A percentile compares a stretch with the other conserved stretches of the same genome.
These are phyloP conservation scores for Spirogloea muscicola DNA, from an alignment of 139 green algal genomes.

Conservation along the genomic window DNA sequence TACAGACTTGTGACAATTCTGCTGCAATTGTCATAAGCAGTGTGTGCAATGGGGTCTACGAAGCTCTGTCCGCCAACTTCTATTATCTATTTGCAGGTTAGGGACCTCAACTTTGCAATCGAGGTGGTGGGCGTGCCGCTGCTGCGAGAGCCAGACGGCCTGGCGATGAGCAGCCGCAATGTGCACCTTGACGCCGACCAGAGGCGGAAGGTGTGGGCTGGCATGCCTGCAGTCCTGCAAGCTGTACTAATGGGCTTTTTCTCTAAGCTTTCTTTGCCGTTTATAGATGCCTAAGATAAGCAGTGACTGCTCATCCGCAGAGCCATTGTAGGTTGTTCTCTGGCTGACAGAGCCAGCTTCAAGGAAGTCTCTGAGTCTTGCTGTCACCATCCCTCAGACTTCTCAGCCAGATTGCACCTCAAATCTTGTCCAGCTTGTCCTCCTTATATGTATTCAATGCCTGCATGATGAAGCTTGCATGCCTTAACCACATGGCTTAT, in stretches of 20 bases:
- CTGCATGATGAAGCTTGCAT: background rate
- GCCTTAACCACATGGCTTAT: background rate
- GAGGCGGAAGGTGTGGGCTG: conserved; percentile 56
- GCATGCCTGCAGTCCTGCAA: too few species aligned
- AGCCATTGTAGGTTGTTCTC: too few species aligned
- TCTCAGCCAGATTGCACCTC: background rate
- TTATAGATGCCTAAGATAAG: too few species aligned
- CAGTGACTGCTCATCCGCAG: too few species aligned
- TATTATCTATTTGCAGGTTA: conserved; percentile 34
- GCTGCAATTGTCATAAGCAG: background rate
- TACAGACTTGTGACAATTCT: background rate
- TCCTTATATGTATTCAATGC: background rate
- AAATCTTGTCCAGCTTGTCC: background rate
- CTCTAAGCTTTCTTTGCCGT: too few species aligned
- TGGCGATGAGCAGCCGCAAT: conserved; percentile 96
- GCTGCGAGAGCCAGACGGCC: conserved; percentile 77
- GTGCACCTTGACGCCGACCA: conserved; percentile 66
- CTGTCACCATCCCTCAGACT: background rate
- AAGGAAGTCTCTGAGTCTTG: background rate
- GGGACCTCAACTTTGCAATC: conserved; percentile 86
- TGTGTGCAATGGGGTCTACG: background rate
- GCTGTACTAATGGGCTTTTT: background rate
- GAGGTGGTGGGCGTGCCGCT: conserved; percentile 83
- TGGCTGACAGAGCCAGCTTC: background rate
- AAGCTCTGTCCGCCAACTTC: background rate